phyloP scores from a whole-genome alignment of 2,329 filamentous ascomycete species.

The Metarhizium robertsii region DNA sequence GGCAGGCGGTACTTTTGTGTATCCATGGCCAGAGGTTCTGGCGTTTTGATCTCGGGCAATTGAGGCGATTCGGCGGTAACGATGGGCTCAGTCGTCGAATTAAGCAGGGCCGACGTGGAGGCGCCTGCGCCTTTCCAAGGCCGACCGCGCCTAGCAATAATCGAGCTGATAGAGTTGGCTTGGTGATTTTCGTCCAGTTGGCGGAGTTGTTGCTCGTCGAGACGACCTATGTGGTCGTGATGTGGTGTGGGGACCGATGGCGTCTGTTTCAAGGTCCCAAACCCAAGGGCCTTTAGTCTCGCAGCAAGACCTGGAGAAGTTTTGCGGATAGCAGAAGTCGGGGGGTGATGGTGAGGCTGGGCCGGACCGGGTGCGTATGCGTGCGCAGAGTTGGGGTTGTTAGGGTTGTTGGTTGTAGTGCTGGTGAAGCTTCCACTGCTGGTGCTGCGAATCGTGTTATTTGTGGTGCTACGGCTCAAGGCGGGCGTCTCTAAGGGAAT shows the following conservation, averaged over 20 bases:
- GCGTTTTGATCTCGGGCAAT: slow-evolving; percentile 42
- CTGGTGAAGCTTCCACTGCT: slow-evolving; percentile 3
- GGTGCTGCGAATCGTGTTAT: slow-evolving; percentile 1
- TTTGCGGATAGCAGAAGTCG: slow-evolving; percentile 36
- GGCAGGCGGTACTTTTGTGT: slow-evolving; percentile 66
- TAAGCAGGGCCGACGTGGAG: slow-evolving; percentile 19
- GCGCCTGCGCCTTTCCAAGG: slow-evolving; percentile 60
- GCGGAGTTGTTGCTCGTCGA: slow-evolving; percentile 61
- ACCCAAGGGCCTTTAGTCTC: slow-evolving; percentile 55
- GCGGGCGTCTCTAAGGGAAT: slow-evolving; percentile 6
- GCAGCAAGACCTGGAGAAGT: slow-evolving; percentile 56
- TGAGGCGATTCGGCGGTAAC: slow-evolving; percentile 23
- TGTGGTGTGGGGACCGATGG: slow-evolving; percentile 16
- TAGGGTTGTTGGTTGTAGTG: neutral
- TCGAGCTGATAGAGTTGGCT: slow-evolving; percentile 32
- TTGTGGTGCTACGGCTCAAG: slow-evolving; percentile 6
- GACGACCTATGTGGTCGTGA: slow-evolving; percentile 50
- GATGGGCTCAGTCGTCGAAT: slow-evolving; percentile 13
- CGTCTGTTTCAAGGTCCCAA: slow-evolving; percentile 36
- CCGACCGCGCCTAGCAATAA: slow-evolving; percentile 56
- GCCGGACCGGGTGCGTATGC: slow-evolving; percentile 14
- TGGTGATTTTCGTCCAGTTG: slow-evolving; percentile 51
- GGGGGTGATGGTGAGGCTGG: slow-evolving; percentile 14
- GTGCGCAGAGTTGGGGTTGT: slow-evolving; percentile 8
- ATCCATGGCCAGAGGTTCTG: slow-evolving; percentile 52